These are phyloP conservation scores for Coriaria nepalensis DNA, from an alignment of 306 rosid genomes.

Conservation along the genomic window DNA sequence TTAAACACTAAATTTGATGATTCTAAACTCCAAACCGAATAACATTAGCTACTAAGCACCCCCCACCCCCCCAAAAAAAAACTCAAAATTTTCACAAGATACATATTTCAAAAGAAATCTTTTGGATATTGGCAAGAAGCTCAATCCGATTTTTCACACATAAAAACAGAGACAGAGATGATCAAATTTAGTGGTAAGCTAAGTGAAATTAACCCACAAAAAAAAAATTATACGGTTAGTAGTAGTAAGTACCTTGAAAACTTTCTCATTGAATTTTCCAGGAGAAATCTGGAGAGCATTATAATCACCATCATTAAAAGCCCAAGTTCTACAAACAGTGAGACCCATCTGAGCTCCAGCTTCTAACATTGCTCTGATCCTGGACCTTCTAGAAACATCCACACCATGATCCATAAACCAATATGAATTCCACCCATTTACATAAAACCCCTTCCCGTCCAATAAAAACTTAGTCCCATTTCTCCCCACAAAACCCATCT, in stretches of 20 bases:
- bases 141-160: too few relatives aligned
- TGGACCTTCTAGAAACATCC: slow-evolving; percentile 38
- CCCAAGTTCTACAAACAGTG: slow-evolving; percentile 96
- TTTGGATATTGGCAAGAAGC: too few relatives aligned
- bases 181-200: too few relatives aligned
- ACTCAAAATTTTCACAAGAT: too few relatives aligned
- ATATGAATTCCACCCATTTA: slow-evolving; percentile 96
- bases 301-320: slow-evolving; percentile 79
- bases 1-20: too few relatives aligned
- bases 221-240: not conserved
- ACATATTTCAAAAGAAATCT: too few relatives aligned
- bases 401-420: slow-evolving; percentile 85
- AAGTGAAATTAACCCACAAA: not conserved
- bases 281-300: slow-evolving; percentile 90
- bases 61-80: too few relatives aligned
- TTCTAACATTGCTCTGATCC: slow-evolving; percentile 54
- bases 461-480: slow-evolving; percentile 60
- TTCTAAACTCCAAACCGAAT: too few relatives aligned
- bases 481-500: slow-evolving; percentile 58
- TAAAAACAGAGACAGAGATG: too few relatives aligned
- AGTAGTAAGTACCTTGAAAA: slow-evolving; percentile 45
- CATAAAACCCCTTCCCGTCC: slow-evolving; percentile 58
- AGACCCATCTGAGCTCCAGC: slow-evolving; percentile 84
- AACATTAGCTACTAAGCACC: too few relatives aligned
- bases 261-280: slow-evolving; percentile 67